Conservation (phyloP, 2,329 filamentous ascomycete genomes). For the Thielaviopsis populi region DNA sequence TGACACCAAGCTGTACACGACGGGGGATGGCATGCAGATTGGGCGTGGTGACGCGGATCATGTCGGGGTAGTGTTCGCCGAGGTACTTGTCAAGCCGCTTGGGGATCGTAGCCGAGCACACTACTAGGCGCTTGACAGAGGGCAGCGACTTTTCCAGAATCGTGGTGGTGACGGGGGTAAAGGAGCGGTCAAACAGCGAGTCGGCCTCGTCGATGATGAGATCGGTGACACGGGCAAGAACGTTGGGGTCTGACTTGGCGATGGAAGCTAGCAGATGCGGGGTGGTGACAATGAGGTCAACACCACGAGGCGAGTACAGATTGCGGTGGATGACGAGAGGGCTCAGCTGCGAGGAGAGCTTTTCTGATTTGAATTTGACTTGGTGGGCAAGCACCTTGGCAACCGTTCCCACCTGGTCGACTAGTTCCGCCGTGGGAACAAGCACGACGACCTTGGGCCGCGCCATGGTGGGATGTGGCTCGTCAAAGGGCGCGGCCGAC, state of each 20-base stretch:
- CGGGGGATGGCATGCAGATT: slow-evolving; percentile 93
- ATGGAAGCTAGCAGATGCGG: slow-evolving; percentile 83
- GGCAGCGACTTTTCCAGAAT: slow-evolving; percentile 72
- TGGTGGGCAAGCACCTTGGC: slow-evolving; percentile 72
- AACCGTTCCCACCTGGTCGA: slow-evolving; percentile 68
- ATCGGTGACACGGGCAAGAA: slow-evolving; percentile 80
- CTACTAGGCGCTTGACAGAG: slow-evolving; percentile 69
- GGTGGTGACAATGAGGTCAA: slow-evolving; percentile 77
- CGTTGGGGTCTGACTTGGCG: slow-evolving; percentile 75
- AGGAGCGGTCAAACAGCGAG: slow-evolving; percentile 85
- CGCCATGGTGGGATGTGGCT: slow-evolving; percentile 57
- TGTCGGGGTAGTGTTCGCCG: slow-evolving; percentile 65
- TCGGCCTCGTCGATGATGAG: slow-evolving; percentile 91
- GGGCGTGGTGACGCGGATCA: slow-evolving; percentile 76
- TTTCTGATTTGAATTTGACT: slow-evolving; percentile 71
- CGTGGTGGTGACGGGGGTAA: slow-evolving; percentile 64
- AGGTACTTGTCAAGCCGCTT: slow-evolving; percentile 75
- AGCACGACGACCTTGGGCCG: slow-evolving; percentile 73
- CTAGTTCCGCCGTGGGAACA: slow-evolving; percentile 83
- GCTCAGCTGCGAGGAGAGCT: slow-evolving; percentile 64
- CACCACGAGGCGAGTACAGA: slow-evolving; percentile 63
- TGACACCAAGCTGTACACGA: slow-evolving; percentile 81
- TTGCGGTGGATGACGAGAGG: slow-evolving; percentile 69
- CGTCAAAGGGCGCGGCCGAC: slow-evolving; percentile 47
- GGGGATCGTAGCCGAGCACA: slow-evolving; percentile 94